These are phyloP conservation scores for Ehretia macrophylla DNA, from an alignment of 257 asterid genomes.

Conservation along the genomic window DNA sequence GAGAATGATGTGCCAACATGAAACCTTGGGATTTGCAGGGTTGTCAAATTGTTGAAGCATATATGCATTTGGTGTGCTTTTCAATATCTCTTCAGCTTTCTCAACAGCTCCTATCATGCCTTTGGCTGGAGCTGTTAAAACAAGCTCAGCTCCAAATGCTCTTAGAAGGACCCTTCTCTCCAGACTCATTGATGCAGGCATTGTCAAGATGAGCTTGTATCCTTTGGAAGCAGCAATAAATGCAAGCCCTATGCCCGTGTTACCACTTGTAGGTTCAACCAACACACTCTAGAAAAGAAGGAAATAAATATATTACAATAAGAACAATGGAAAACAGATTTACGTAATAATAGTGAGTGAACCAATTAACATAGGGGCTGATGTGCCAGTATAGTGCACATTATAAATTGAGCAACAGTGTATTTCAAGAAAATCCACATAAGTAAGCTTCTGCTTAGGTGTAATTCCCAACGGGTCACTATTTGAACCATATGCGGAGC, in stretches of 20 bases:
- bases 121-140: constrained; percentile 84
- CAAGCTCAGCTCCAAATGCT: constrained; percentile 98
- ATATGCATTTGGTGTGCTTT: constrained; percentile 71
- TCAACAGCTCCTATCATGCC: constrained; percentile 96
- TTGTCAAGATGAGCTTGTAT: constrained; percentile 91
- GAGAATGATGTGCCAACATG: constrained; percentile 4
- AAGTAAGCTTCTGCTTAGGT: no score
- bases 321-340: not conserved
- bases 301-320: constrained; percentile 6
- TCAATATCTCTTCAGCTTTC: constrained; percentile 88
- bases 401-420: no score
- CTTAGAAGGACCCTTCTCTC: constrained; percentile 96
- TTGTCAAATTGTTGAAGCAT: constrained; percentile 95
- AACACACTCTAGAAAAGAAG: constrained; percentile 58
- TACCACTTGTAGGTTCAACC: constrained; percentile 99
- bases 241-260: constrained; percentile 97
- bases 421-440: no score
- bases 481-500: no score
- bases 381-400: no score
- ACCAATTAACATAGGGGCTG: no score
- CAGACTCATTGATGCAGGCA: constrained; percentile 99
- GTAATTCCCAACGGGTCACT: no score
- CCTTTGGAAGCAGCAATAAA: constrained; percentile 98
- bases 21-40: constrained; percentile 98
- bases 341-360: no score